Base-by-base conservation (phyloP, 108 stramenopile genomes). In the Nannochloropsis granulata region DNA sequence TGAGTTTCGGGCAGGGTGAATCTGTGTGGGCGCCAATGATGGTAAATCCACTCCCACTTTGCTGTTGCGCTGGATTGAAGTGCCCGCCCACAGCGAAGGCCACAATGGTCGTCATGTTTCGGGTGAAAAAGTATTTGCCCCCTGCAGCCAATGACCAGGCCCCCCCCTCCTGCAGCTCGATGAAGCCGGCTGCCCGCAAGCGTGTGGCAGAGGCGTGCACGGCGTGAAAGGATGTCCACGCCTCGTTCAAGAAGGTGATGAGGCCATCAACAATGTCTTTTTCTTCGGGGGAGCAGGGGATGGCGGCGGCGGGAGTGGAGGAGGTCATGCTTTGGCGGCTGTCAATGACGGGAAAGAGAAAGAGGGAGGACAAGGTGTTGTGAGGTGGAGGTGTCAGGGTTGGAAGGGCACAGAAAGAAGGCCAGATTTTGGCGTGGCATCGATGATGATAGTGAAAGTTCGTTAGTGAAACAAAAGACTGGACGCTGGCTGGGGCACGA, bases 1-100 rank as follows among this genome's bases (percentile, higher is more conserved):
- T 97, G 44, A 98, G 89, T 84, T 92, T 93, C 23, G 96, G 90
- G 87, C 95, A 96, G 13, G 97, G 97, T 25, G 91, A 91, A 87
- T 95, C 97, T 16, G 97, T 96, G 86, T 98, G 97, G 1, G 94
- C 95, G 13, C 96, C 97, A 83, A 97, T 93, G 45, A 97, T 92
- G 82, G 94, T 93, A 87, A 95, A 97, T 1, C 94, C 96, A 44
- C 46, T 86, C 12, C 88, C 93, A 12, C 84, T 81, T 71, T 71
- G 56, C 16, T 71, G 56, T 10, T 71, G 56, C 16, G 21, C 16
- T 71, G 2, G 16, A 11, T 83, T 84, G 44, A 90, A 84, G 56
- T 88, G 81, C 82, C 92, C 91, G n/a, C 97, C 97, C 13, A 98
- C 91, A 12, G 91, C 85, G 87, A 98, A 97, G n/a, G 96, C 96